Conservation (phyloP, 441 rosid genomes). For the Corymbia calophylla region DNA sequence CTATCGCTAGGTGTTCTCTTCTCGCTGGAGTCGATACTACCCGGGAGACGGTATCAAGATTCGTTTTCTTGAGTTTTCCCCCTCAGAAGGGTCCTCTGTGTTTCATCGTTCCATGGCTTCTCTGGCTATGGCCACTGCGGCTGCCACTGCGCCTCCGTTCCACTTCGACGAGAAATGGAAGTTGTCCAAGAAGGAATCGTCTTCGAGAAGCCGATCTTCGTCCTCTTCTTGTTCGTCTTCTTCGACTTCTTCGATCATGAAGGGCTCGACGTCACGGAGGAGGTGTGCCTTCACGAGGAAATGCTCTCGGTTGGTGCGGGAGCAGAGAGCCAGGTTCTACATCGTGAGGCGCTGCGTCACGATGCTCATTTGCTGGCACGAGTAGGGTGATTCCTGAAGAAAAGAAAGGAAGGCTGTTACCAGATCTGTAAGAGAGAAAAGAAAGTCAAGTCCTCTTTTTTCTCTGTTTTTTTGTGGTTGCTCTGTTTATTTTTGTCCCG, state of each 20-base stretch:
- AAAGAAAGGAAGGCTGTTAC: not conserved
- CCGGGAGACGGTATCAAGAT: not conserved
- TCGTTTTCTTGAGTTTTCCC: not conserved
- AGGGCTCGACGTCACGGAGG: conserved; percentile 26
- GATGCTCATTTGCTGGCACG: conserved; percentile 94
- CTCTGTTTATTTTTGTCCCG: not conserved
- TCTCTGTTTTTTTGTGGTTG: not conserved
- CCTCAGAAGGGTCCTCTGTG: not conserved
- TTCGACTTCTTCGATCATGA: conserved; percentile 27
- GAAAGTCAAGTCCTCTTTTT: not conserved
- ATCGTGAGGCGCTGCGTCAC: conserved; percentile 81
- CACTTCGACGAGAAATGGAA: conserved; percentile 74
- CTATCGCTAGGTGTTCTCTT: not conserved
- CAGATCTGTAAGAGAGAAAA: not conserved
- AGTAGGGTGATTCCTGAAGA: conserved; percentile 56
- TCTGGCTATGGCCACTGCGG: conserved; percentile 7
- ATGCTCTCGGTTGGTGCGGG: conserved; percentile 69
- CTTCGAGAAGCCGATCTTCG: not conserved
- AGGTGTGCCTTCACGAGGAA: conserved; percentile 67
- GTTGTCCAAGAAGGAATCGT: conserved; percentile 57
- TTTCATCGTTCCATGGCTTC: not conserved
- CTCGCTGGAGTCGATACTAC: not conserved
- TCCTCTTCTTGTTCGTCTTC: not conserved
- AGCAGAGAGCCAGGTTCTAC: conserved; percentile 86
- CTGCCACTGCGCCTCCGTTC: conserved; percentile 23